phyloP scores from a whole-genome alignment of 2,329 filamentous ascomycete genomes.

The Chrysosporium keratinophilum region DNA sequence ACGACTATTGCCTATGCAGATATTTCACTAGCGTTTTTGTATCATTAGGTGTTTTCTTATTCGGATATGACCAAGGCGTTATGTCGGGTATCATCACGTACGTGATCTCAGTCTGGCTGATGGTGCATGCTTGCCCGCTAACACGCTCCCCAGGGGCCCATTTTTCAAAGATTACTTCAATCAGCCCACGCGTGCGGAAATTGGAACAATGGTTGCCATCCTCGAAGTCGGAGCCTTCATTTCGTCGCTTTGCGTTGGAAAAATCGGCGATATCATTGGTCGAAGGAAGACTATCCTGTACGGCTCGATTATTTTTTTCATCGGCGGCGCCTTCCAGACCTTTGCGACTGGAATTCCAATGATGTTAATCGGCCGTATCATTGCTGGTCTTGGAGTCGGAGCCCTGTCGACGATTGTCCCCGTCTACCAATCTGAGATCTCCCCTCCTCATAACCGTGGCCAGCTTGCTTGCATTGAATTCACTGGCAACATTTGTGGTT shows the following conservation, averaged over 20 bases:
- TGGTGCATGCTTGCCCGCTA: neutral
- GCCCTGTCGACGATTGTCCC: slow-evolving; percentile 86
- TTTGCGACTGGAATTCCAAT: slow-evolving; percentile 73
- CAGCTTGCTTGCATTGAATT: slow-evolving; percentile 97
- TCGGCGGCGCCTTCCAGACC: slow-evolving; percentile 76
- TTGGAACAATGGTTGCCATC: slow-evolving; percentile 97
- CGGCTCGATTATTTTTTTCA: slow-evolving; percentile 76
- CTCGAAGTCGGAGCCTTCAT: slow-evolving; percentile 88
- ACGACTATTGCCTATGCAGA: slow-evolving; percentile 38
- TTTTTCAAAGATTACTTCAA: slow-evolving; percentile 90
- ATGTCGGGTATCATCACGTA: slow-evolving; percentile 63
- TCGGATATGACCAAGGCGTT: slow-evolving; percentile 56
- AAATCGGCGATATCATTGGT: slow-evolving; percentile 83
- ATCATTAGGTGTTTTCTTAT: slow-evolving; percentile 54
- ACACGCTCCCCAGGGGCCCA: slow-evolving; percentile 46
- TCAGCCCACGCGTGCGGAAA: slow-evolving; percentile 72
- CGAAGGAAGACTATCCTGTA: slow-evolving; percentile 84
- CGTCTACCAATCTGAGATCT: slow-evolving; percentile 90
- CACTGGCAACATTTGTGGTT: slow-evolving; percentile 91
- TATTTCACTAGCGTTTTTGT: slow-evolving; percentile 85
- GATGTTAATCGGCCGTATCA: slow-evolving; percentile 74
- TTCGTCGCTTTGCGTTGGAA: slow-evolving; percentile 74
- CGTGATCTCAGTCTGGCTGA: slow-evolving; percentile 17
- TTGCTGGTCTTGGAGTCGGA: slow-evolving; percentile 78
- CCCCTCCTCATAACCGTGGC: slow-evolving; percentile 88